Evolutionary conservation across 352 stramenopile species (phyloP).

Genomic region (Blastocystis sp.): DNA sequence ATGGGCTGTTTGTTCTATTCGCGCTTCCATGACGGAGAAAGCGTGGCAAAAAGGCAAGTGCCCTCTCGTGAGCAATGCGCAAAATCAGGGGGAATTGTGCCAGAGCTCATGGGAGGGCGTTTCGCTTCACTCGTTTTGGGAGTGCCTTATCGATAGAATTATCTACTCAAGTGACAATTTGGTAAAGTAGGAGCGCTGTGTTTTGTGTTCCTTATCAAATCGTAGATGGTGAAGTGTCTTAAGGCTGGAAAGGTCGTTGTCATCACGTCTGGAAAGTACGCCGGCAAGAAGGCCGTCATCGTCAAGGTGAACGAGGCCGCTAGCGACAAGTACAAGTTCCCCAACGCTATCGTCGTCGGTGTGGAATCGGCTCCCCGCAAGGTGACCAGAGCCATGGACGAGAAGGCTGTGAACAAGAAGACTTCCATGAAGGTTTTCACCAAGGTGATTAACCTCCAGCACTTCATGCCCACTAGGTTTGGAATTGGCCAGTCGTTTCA

Average conservation of each 20-base stretch:
- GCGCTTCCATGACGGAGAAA: neutral
- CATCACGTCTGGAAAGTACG: slow-evolving; percentile 69
- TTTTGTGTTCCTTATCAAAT: slow-evolving; percentile 4
- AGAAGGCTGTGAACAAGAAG: slow-evolving; percentile 69
- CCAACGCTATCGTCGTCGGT: slow-evolving; percentile 68
- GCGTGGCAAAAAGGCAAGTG: neutral
- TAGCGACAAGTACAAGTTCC: slow-evolving; percentile 67
- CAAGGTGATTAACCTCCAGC: slow-evolving; percentile 70
- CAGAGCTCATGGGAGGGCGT: slow-evolving; percentile 1
- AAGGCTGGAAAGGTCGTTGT: slow-evolving; percentile 70
- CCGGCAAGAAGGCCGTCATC: slow-evolving; percentile 71
- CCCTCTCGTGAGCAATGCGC: neutral
- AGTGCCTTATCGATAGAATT: slow-evolving; percentile 24
- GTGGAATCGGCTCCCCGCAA: slow-evolving; percentile 59
- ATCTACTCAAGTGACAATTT: slow-evolving; percentile 62
- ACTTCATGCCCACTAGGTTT: slow-evolving; percentile 70
- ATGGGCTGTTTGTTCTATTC: slow-evolving; percentile 40
- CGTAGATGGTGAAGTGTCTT: slow-evolving; percentile 69
- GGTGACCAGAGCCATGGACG: slow-evolving; percentile 54
- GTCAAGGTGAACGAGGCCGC: slow-evolving; percentile 69
- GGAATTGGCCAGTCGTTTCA: neutral
- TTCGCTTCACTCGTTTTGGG: slow-evolving; percentile 4
- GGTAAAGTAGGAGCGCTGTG: slow-evolving; percentile 2
- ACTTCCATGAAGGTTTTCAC: slow-evolving; percentile 69
- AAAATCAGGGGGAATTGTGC: neutral